These are phyloP conservation scores for Drechslera avenae DNA, from an alignment of 2,329 filamentous ascomycete genomes.

Conservation along the genomic window DNA sequence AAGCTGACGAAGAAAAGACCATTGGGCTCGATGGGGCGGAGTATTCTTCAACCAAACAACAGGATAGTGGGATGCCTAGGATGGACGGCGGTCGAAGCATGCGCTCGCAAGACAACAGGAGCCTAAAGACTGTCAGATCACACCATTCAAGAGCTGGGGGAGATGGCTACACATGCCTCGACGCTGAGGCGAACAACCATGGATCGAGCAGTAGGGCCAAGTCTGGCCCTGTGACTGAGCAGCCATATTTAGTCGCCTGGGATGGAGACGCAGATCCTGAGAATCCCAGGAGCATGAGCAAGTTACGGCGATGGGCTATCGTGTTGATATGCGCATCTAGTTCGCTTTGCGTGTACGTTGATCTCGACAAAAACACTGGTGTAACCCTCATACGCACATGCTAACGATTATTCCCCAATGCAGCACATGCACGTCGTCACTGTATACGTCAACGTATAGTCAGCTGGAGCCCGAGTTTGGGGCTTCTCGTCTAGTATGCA, in stretches of 20 bases:
- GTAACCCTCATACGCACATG: not conserved
- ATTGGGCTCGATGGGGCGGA: slow-evolving; percentile 15
- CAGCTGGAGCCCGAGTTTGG: slow-evolving; percentile 78
- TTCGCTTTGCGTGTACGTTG: slow-evolving; percentile 80
- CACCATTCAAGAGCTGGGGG: slow-evolving; percentile 46
- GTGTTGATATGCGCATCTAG: slow-evolving; percentile 74
- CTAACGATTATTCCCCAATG: slow-evolving; percentile 7
- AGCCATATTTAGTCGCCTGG: slow-evolving; percentile 73
- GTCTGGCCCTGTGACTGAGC: slow-evolving; percentile 33
- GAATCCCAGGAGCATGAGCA: slow-evolving; percentile 73
- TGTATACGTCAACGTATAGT: slow-evolving; percentile 82
- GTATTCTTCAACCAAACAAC: not conserved
- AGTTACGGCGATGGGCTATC: slow-evolving; percentile 76
- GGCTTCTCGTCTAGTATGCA: slow-evolving; percentile 72
- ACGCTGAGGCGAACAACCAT: slow-evolving; percentile 30
- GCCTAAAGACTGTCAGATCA: slow-evolving; percentile 29
- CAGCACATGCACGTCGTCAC: slow-evolving; percentile 83
- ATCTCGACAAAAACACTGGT: not conserved
- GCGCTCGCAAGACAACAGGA: slow-evolving; percentile 25
- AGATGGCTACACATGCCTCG: slow-evolving; percentile 47
- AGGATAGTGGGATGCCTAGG: not conserved
- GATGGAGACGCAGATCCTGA: slow-evolving; percentile 74
- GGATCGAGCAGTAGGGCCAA: slow-evolving; percentile 30
- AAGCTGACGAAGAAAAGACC: slow-evolving; percentile 21
- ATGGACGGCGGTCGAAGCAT: slow-evolving; percentile 10